Evolutionary conservation across 1,284 basidiomycete species (phyloP), one percentile per base, ranked within the genome.

Genomic region (Apiotrichum laibachii): DNA sequence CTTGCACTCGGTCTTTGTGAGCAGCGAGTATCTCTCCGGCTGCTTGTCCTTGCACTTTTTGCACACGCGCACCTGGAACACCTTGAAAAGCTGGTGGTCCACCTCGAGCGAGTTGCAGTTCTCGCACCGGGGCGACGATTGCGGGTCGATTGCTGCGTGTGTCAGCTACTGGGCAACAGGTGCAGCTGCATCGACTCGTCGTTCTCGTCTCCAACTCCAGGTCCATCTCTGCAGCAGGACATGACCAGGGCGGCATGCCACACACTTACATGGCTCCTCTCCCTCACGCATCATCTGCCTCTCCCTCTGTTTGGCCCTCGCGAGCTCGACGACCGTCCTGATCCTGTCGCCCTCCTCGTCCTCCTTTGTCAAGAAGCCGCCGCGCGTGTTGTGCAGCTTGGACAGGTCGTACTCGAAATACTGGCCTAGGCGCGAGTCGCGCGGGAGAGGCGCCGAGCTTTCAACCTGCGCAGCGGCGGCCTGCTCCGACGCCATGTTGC

Each of bases 1-100:
- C 79, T 96, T 97, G 78, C 94, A 98, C 77, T 99, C 96, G 0
- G 96, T 98, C 81, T 99, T 99, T 1, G 96, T 99, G 53, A 99
- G 80, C 2, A 99, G 81, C 75, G 91, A 92, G 76, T 97, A 99
- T 75, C 87, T 88, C 71, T 98, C 94, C 10, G 92, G 90, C 53
- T 85, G 83, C 65, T 89, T 86, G 69, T 92, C 87, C 79, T 93
- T 90, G 80, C 94, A 98, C 65, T 83, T 85, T 65, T 88, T 87
- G 79, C 95, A 99, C 2, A 99, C 90, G 19, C 85, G 72, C 72
- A 90, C 88, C 16, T 85, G 83, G 70, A 96, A 96, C 15, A 90
- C 85, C 63, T 77, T 89, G 73, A 84, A 82, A 70, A 86, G 89
- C 8, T 85, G 85, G 61, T 86, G 84, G 76, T 97, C 92, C 62